Base-by-base conservation (phyloP, 2,329 filamentous ascomycete species). In the Clarireedia monteithiana region DNA sequence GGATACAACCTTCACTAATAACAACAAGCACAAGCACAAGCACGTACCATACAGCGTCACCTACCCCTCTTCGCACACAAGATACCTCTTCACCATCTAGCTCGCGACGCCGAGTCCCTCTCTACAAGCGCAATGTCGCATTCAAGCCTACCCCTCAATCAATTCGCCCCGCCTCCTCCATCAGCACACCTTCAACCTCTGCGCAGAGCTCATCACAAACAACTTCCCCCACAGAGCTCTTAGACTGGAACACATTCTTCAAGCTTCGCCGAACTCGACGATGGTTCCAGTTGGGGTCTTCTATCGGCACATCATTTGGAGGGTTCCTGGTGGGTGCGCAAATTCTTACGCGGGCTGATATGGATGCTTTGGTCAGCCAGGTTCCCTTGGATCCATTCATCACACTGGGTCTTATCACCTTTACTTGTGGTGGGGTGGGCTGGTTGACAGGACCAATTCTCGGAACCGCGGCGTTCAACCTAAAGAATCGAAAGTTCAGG, bases 231-330 rank as follows among this genome's bases (percentile, higher is more conserved):
- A 49, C 55, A 2, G 61, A 64, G 24, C 54, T 59, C 50, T 60
- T 91, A 44, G 82, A 90, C 73, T 97, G 92, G 92, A 86, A 96
- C 75, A 84, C 83, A 52, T 97, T 96, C 77, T 95, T 97, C 78
- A 83, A 84, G 69, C 85, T 97, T 58, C 90, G 92, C 67, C 88
- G 90, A 66, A 87, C 85, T 58, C 88, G 92, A 55, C 86, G 92
- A 59, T 83, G 88, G 66, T 88, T 91, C 75, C 90, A 92, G 69
- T 81, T 95, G 39, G 81, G 80, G 50, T 91, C 90, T 62, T 92
- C 88, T 48, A 77, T 90, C 52, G 70, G 83, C 36, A 82, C 81
- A 36, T 85, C 85, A 44, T 62, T 85, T 5, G 74, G 77, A 12
- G 82, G 82, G 58, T 86, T 88, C 1, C 75, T 78, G 2, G 75